These are phyloP conservation scores for Mycena venus DNA, from an alignment of 768 basidiomycete species.

Conservation along the genomic window DNA sequence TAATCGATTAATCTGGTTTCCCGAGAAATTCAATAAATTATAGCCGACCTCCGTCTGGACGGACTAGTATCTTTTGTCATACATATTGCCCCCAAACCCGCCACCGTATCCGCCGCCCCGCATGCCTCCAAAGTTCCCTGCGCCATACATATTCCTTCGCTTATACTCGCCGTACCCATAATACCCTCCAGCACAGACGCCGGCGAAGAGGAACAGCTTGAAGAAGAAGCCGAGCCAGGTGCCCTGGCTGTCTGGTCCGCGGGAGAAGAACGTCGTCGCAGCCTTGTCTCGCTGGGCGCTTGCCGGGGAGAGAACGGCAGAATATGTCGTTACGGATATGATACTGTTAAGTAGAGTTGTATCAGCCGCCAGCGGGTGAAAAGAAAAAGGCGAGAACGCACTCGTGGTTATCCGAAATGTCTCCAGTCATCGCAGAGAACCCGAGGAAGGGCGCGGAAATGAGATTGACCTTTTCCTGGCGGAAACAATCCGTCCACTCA, in stretches of 20 bases:
- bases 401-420: conserved; percentile 94
- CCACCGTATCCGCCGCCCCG: conserved; percentile 50
- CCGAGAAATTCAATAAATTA: conserved; percentile 6
- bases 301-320: conserved; percentile 73
- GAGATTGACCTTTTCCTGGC: conserved; percentile 72
- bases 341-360: conserved; percentile 67
- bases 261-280: conserved; percentile 50
- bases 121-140: conserved; percentile 38
- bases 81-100: conserved; percentile 39
- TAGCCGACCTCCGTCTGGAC: neutral
- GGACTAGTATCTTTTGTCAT: conserved; percentile 29
- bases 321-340: conserved; percentile 82
- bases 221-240: conserved; percentile 68
- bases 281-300: conserved; percentile 65
- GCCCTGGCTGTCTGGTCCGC: conserved; percentile 38
- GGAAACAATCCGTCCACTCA: conserved; percentile 95
- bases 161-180: conserved; percentile 76
- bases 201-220: conserved; percentile 71
- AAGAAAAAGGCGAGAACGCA: conserved; percentile 57
- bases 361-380: neutral
- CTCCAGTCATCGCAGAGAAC: conserved; percentile 94
- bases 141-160: conserved; percentile 51
- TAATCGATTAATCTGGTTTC: neutral
- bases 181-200: conserved; percentile 66
- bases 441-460: conserved; percentile 86